Base-by-base conservation (phyloP, 208 protist genomes). In the Trypanosoma vivax region DNA sequence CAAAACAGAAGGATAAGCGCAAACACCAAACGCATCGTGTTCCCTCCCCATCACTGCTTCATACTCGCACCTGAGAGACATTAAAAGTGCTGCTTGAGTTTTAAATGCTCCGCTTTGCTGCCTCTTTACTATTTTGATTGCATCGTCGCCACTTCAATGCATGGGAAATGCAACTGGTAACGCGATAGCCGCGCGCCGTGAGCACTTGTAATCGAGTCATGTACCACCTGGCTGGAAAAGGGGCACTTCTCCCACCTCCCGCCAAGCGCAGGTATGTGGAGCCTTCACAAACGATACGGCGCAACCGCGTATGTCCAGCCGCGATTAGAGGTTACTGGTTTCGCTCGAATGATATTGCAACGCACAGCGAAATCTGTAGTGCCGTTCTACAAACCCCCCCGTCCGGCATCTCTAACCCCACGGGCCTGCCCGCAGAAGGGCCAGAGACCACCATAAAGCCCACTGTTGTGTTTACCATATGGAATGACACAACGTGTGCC, bases 401-500 rank as follows among this genome's bases (percentile, higher is more conserved):
- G 3, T 50, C 65, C 2, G 43, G 58, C 13, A 63, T 73, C 28
- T 14, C 37, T 16, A 13, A 28, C 19, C 11, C 39, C 9, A 13
- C 39, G n/a, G n/a, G n/a, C 11, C 25, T 31, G 2, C 40, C 35
- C 7, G 18, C 43, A 5, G 35, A 6, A 24, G 29, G 27, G 5
- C 13, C 39, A n/a, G 28, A 25, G 13, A 24, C 14, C 24, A 11
- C 25, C 28, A 14, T 19, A 1, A 23, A 3, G 5, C 65, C 71
- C 2, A 30, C 59, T 21, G 52, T 67, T 7, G 71, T 88, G 46
- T 46, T 78, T n/a, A 52, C 65, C n/a, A 46, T 65, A 10, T 88
- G 79, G 79, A 47, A 40, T 4, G 79, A 87, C 50, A 87, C 74
- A 21, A 79, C 74, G 9, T 33, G 73, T 6, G 69, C 54, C 47